Base-by-base conservation (phyloP, 148 eudicot species). In the Dianthus caryophyllus region DNA sequence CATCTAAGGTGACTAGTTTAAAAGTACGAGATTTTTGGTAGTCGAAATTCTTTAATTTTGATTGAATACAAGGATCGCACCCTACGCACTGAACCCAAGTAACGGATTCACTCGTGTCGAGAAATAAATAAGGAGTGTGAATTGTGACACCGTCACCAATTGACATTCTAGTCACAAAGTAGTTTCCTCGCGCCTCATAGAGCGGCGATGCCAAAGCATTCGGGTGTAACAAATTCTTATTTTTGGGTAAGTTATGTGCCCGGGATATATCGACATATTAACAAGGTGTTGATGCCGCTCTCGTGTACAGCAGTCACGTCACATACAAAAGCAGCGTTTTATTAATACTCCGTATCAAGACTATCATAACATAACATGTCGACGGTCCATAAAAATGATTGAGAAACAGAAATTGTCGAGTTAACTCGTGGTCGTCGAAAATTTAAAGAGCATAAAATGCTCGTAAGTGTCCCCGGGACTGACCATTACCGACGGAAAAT, bases 401-500 rank as follows among this genome's bases (percentile, higher is more conserved):
- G 31, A 54, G 17, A n/a, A 25, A 54, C 29, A 54, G n/a, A 11
- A 54, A 25, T 25, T 6, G 10, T 8, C 20, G 17, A 20, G 2
- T 60, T 20, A 73, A 59, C 61, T 62, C 31, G 26, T 22, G 31
- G 75, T 73, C 0, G 75, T 73, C 0, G 85, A 76, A 61, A 90
- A 90, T 76, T 74, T 65, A 46, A 68, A 83, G 71, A 77, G 0
- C 97, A 91, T 84, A 8, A n/a, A 2, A 65, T 91, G 97, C 22
- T 72, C 46, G 25, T 91, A 91, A 36, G 33, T 56, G 27, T 82
- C 67, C 9, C 96, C 88, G 1, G 84, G 78, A 21, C 39, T n/a
- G 29, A 86, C 81, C 47, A 88, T 88, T 62, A 78, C 81, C 3
- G 89, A 79, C 20, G 97, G 97, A 57, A 91, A 91, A 68, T 82